These are phyloP conservation scores for Alternaria dauci DNA, from an alignment of 2,329 filamentous ascomycete genomes.

Conservation along the genomic window DNA sequence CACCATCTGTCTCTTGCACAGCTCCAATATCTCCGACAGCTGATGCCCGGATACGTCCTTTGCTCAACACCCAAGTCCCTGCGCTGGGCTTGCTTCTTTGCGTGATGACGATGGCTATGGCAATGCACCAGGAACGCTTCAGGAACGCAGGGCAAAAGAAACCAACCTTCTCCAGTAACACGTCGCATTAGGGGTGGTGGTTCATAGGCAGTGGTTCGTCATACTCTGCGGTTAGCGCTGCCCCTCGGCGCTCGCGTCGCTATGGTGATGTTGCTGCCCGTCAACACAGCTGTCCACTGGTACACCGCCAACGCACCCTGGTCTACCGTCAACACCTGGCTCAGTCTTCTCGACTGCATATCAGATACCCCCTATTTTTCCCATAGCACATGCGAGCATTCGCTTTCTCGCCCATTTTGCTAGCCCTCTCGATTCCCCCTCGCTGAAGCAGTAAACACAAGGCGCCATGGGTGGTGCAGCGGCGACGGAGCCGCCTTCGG, in stretches of 20 bases:
- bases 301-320: constrained; percentile 27
- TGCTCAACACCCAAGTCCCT: background rate
- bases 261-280: constrained; percentile 25
- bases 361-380: constrained; percentile 30
- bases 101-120: background rate
- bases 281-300: constrained; percentile 32
- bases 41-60: background rate
- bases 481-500: constrained; percentile 68
- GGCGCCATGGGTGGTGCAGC: constrained; percentile 65
- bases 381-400: constrained; percentile 24
- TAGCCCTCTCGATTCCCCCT: constrained; percentile 22
- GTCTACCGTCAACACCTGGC: constrained; percentile 36
- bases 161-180: background rate
- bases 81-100: constrained; percentile 7
- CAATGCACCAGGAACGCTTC: background rate
- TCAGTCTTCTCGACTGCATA: constrained; percentile 30
- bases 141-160: background rate
- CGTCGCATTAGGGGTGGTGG: constrained; percentile 5
- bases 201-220: background rate
- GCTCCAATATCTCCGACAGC: background rate
- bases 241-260: constrained; percentile 33
- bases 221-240: constrained; percentile 24
- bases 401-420: constrained; percentile 21
- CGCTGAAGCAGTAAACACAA: constrained; percentile 42
- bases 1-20: background rate